A percentile compares a stretch with the other conserved stretches of the same genome.
Conservation (phyloP, 768 basidiomycete genomes). For the Roridomyces roridus region DNA sequence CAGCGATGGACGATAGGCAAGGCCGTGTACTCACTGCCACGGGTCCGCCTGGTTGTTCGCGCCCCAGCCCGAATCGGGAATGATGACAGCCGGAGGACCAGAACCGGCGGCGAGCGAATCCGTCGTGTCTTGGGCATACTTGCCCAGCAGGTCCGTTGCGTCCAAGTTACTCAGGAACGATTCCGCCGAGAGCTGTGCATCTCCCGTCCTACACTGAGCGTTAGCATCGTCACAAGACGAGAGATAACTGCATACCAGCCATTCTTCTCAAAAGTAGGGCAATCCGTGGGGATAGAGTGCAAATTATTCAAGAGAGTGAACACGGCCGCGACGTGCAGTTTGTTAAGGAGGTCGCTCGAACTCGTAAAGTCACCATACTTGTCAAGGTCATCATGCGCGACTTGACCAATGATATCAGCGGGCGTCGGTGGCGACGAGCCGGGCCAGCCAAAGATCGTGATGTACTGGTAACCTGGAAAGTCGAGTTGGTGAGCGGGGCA, state of each 20-base stretch:
- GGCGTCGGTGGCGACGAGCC: slow-evolving; percentile 26
- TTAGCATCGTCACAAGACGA: neutral
- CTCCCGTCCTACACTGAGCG: slow-evolving; percentile 25
- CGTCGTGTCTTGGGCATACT: slow-evolving; percentile 33
- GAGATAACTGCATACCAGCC: slow-evolving; percentile 27
- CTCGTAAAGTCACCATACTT: slow-evolving; percentile 24
- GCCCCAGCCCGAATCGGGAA: slow-evolving; percentile 37
- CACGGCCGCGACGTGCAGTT: slow-evolving; percentile 30
- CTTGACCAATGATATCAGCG: slow-evolving; percentile 27
- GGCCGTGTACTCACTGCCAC: slow-evolving; percentile 32
- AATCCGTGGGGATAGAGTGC: slow-evolving; percentile 32
- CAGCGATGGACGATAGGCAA: no score
- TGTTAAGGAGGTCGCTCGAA: slow-evolving; percentile 28
- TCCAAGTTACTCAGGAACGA: slow-evolving; percentile 37
- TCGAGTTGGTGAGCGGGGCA: neutral
- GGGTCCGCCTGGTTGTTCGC: slow-evolving; percentile 38
- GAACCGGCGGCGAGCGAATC: slow-evolving; percentile 32
- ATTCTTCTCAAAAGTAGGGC: slow-evolving; percentile 39
- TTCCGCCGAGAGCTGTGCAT: slow-evolving; percentile 36
- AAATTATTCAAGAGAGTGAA: slow-evolving; percentile 32
- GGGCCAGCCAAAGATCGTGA: slow-evolving; percentile 33
- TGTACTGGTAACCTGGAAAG: slow-evolving; percentile 29
- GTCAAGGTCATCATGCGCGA: slow-evolving; percentile 31
- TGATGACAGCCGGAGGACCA: slow-evolving; percentile 34
- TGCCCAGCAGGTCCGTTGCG: slow-evolving; percentile 31